Evolutionary conservation across 352 stramenopile genomes (phyloP).

Genomic region (Phytophthora rubi): DNA sequence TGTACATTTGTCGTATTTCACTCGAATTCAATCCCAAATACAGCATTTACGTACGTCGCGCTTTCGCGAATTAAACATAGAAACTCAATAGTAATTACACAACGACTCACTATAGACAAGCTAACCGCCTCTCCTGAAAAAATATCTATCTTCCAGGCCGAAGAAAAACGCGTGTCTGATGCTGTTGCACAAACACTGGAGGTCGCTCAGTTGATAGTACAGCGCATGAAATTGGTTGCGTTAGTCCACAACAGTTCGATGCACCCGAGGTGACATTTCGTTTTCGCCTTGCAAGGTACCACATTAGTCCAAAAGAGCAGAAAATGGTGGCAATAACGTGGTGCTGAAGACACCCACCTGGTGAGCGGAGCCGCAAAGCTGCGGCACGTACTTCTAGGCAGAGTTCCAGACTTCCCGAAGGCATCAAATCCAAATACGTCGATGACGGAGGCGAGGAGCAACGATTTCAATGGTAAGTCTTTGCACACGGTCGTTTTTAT

Average conservation of each 20-base stretch:
- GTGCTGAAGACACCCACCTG: too few relatives aligned
- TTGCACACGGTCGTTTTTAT: too few relatives aligned
- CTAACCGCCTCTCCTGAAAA: neutral
- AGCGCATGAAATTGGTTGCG: neutral
- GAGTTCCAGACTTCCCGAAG: too few relatives aligned
- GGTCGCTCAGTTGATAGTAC: neutral
- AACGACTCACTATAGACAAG: neutral
- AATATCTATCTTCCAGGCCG: neutral
- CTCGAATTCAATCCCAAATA: conserved; percentile 1
- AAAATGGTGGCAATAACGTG: too few relatives aligned
- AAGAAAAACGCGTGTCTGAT: neutral
- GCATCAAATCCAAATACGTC: too few relatives aligned
- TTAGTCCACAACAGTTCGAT: neutral
- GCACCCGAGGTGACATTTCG: too few relatives aligned
- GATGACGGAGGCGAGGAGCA: too few relatives aligned
- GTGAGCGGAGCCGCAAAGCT: too few relatives aligned
- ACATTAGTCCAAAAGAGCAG: too few relatives aligned
- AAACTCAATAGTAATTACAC: neutral
- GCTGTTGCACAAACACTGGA: neutral
- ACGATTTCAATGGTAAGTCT: too few relatives aligned
- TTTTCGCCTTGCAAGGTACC: too few relatives aligned
- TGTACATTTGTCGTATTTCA: neutral
- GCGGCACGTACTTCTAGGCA: too few relatives aligned
- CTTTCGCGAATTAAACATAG: neutral
- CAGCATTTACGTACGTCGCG: neutral